These are phyloP conservation scores for Lactifluus pinguis DNA, from an alignment of 768 basidiomycete genomes.

Conservation along the genomic window DNA sequence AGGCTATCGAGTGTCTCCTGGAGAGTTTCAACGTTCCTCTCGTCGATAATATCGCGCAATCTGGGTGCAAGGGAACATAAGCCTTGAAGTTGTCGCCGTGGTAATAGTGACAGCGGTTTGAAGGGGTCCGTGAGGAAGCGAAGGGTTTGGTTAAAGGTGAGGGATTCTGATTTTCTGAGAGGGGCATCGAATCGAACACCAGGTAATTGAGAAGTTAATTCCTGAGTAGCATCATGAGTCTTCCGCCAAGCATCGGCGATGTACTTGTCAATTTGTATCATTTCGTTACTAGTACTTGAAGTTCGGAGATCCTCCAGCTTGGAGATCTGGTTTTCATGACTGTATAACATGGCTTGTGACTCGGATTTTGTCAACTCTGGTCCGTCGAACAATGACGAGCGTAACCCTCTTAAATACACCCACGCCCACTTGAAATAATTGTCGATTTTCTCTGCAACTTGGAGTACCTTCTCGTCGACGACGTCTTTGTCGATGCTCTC, in stretches of 20 bases:
- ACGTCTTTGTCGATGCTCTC: not conserved
- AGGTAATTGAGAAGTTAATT: not conserved
- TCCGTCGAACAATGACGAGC: not conserved
- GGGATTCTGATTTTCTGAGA: not conserved
- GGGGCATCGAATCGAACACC: not conserved
- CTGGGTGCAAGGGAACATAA: not conserved
- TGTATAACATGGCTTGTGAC: not conserved
- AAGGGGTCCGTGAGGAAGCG: not conserved
- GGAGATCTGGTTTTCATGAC: not conserved
- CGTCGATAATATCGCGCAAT: not conserved
- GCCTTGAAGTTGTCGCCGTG: not conserved
- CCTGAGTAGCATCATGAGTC: not conserved
- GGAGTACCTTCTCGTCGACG: not conserved
- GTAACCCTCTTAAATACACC: not conserved
- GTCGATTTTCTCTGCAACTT: not conserved
- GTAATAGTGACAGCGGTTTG: not conserved
- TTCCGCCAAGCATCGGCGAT: not conserved
- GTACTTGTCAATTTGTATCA: not conserved
- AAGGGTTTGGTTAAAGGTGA: not conserved
- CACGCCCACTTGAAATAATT: not conserved
- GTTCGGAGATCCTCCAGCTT: not conserved
- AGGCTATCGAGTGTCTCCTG: not conserved
- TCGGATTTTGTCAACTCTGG: no score
- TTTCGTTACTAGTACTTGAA: not conserved
- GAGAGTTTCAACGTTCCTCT: not conserved